A percentile compares a stretch with the other conserved stretches of the same genome.
Evolutionary conservation across 192 early-diverging fungal genomes (phyloP).

Genomic region (Coemansia furcata): DNA sequence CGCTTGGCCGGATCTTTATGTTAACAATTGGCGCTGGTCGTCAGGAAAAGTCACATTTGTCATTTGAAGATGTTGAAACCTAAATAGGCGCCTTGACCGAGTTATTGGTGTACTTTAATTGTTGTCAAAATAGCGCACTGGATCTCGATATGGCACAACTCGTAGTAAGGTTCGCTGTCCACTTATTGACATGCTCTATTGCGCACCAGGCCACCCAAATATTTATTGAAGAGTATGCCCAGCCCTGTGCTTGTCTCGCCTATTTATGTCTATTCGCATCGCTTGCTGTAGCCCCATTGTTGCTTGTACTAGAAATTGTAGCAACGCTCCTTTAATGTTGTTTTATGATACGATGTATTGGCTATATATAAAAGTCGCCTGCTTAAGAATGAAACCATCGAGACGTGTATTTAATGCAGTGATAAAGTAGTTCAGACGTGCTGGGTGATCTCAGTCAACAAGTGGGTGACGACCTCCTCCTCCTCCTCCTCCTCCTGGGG

Average conservation of each 20-base stretch:
- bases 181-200: constrained; percentile 3
- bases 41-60: constrained; percentile 25
- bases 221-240: constrained; percentile 27
- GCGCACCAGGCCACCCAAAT: neutral
- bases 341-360: neutral
- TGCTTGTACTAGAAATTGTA: constrained; percentile 8
- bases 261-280: neutral
- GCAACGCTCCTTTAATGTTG: constrained; percentile 4
- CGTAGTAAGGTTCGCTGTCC: constrained; percentile 21
- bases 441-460: too few relatives aligned
- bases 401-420: too few relatives aligned
- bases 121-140: constrained; percentile 10
- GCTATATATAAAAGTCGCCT: too few relatives aligned
- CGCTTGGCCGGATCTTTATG: constrained; percentile 5
- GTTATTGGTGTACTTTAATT: constrained; percentile 14
- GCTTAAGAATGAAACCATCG: too few relatives aligned
- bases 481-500: too few relatives aligned
- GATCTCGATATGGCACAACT: constrained; percentile 29
- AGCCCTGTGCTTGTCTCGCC: neutral
- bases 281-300: neutral
- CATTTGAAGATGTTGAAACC: constrained; percentile 5
- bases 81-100: neutral
- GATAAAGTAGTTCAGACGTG: neutral
- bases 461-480: too few relatives aligned
- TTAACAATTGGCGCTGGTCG: constrained; percentile 7